phyloP scores from a whole-genome alignment of 1,139 yeast genomes.

The Yamadazyma siamensis region DNA sequence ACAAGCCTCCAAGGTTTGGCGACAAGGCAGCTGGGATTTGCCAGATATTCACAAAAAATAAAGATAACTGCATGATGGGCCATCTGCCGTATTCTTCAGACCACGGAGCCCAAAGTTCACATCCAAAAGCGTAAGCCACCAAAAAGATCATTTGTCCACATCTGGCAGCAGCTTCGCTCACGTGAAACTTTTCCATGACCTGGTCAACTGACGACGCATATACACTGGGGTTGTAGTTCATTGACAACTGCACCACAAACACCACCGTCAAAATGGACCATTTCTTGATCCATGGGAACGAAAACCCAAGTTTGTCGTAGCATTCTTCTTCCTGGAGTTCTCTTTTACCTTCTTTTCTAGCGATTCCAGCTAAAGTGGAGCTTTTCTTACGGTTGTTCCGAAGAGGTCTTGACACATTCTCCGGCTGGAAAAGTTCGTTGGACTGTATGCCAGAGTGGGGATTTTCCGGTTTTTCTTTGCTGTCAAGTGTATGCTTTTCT shows the following conservation, averaged over 20 bases:
- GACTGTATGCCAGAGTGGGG: too few relatives aligned
- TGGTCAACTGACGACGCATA: conserved; percentile 27
- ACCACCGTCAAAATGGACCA: conserved; percentile 31
- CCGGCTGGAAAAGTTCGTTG: conserved; percentile 3
- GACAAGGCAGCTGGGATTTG: conserved; percentile 32
- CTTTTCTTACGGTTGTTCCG: conserved; percentile 3
- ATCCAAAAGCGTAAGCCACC: conserved; percentile 35
- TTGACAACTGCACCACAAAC: conserved; percentile 34
- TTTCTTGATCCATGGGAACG: conserved; percentile 24
- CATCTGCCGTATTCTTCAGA: conserved; percentile 36
- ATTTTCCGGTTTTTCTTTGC: too few relatives aligned
- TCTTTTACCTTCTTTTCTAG: conserved; percentile 21
- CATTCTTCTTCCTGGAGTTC: conserved; percentile 28
- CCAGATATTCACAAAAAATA: conserved; percentile 34
- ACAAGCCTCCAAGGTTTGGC: conserved; percentile 27
- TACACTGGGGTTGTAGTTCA: conserved; percentile 36
- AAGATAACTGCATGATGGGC: conserved; percentile 31
- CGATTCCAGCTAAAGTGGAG: conserved; percentile 9
- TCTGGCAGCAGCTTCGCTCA: conserved; percentile 27
- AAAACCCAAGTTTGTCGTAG: conserved; percentile 28
- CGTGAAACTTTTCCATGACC: conserved; percentile 23
- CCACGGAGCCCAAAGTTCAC: conserved; percentile 43
- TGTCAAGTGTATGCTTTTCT: too few relatives aligned
- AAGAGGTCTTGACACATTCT: conserved; percentile 4
- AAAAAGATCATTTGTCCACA: conserved; percentile 32